These are phyloP conservation scores for Brasilioporus rufonigricans DNA, from an alignment of 768 basidiomycete species.

Conservation along the genomic window DNA sequence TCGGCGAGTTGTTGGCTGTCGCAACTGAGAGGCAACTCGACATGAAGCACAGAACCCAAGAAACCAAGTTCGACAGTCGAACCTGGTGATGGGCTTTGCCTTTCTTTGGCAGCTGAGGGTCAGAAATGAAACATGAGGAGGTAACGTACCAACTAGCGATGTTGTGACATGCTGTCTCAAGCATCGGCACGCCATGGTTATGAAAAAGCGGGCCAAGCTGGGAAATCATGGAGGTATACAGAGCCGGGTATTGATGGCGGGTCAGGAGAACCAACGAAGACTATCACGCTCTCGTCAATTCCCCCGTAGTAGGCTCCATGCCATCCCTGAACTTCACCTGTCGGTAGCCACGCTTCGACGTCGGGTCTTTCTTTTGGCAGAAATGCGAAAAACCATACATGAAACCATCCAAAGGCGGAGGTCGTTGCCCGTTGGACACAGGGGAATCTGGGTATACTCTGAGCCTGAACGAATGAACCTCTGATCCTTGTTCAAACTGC, in stretches of 20 bases:
- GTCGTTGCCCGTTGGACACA: conserved; percentile 31
- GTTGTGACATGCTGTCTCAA: conserved; percentile 84
- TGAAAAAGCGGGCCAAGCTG: conserved; percentile 76
- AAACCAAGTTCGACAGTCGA: conserved; percentile 76
- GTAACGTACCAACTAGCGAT: conserved; percentile 75
- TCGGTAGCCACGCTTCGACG: conserved; percentile 74
- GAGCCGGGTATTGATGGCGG: conserved; percentile 74
- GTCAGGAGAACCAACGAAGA: conserved; percentile 72
- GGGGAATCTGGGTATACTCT: conserved; percentile 43
- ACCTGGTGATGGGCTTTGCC: conserved; percentile 70
- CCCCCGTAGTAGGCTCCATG: neutral
- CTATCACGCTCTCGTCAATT: conserved; percentile 7
- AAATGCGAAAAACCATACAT: conserved; percentile 80
- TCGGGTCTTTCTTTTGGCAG: conserved; percentile 61
- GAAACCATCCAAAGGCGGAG: conserved; percentile 55
- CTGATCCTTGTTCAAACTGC: conserved; percentile 80
- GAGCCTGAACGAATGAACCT: conserved; percentile 85
- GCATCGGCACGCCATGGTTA: conserved; percentile 70
- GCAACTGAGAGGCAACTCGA: conserved; percentile 63
- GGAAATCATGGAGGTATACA: conserved; percentile 68
- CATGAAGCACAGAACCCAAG: conserved; percentile 70
- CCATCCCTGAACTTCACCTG: conserved; percentile 47
- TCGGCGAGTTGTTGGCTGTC: conserved; percentile 75
- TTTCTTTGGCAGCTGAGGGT: conserved; percentile 52
- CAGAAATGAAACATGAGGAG: conserved; percentile 1